Percentiles rank a stretch among this genome's conserved stretches.
These are phyloP conservation scores for Leccinum pellstonianum DNA, from an alignment of 768 basidiomycete genomes.

Conservation along the genomic window DNA sequence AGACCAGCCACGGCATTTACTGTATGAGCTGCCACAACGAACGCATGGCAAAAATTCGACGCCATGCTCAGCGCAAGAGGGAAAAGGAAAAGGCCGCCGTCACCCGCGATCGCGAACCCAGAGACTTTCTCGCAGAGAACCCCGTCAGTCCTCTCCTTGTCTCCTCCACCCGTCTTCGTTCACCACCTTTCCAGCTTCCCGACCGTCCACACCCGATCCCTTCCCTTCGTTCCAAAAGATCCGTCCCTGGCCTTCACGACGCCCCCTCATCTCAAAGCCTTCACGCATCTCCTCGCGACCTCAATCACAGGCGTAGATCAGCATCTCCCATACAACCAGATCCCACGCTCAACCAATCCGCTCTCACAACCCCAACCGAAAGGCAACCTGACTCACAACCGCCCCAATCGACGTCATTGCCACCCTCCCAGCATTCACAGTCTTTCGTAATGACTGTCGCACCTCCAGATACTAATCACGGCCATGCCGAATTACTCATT, in stretches of 20 bases:
- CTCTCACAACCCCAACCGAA: constrained; percentile 23
- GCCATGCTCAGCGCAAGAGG: constrained; percentile 86
- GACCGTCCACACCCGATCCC: constrained; percentile 6
- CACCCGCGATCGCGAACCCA: constrained; percentile 26
- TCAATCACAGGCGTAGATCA: constrained; percentile 11
- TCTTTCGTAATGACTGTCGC: constrained; percentile 45
- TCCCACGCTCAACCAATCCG: background rate
- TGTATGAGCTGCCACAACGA: constrained; percentile 99
- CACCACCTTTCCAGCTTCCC: constrained; percentile 8
- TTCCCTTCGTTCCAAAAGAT: constrained; percentile 24
- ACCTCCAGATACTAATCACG: constrained; percentile 32
- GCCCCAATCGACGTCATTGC: constrained; percentile 12
- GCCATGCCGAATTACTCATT: constrained; percentile 4
- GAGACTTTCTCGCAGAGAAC: constrained; percentile 36
- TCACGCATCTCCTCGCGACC: constrained; percentile 12
- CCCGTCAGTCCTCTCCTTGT: constrained; percentile 36
- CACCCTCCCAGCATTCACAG: constrained; percentile 32
- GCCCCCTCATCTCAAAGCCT: constrained; percentile 25
- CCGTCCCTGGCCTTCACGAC: constrained; percentile 25
- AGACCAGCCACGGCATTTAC: constrained; percentile 97
- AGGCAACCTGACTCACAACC: constrained; percentile 8
- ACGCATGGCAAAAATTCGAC: constrained; percentile 88
- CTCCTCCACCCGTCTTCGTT: background rate
- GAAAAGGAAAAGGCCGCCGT: constrained; percentile 52
- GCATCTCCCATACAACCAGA: constrained; percentile 14